Base-by-base conservation (phyloP, 2,329 filamentous ascomycete genomes). In the Ambrosiella cleistominuta region DNA sequence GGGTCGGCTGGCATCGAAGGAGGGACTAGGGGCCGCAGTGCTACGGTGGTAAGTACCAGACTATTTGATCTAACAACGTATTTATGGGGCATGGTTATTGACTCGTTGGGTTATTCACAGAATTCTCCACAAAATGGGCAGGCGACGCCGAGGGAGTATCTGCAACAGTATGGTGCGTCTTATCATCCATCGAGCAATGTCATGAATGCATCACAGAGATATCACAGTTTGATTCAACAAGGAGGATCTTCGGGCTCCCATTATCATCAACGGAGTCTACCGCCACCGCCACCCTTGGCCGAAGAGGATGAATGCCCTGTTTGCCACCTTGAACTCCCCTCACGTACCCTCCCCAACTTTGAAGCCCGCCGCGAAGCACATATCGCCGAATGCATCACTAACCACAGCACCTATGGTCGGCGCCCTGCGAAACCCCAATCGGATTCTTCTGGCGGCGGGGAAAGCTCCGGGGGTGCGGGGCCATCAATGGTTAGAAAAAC, bases 281-380 rank as follows among this genome's bases (percentile, higher is more conserved):
- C 70, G 0, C 72, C 70, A 3, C 73, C 72, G 9, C 74, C 71
- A 1, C 78, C 76, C 58, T 74, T 78, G 64, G 73, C 75, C 5
- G 86, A 90, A 66, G 86, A 89, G 65, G 86, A 90, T 66, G 83
- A 88, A 64, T 91, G 86, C 62, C 86, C 86, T 0, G 78, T 90
- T 50, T 91, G 86, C 64, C 85, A 86, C 65, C 70, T 74, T 42
- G 84, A 88, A 68, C 74, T 89, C 2, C 85, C 86, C 0, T 76
- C 79, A 1, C 72, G 73, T 15, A 68, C 67, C 3, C 70, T 82
- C 1, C 67, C 74, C 1, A 74, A 81, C 61, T 79, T 71, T 58
- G 79, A 83, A 64, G 63, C 67, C 2, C 69, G 77, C 11, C 75
- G 81, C 38, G 79, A 81, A 64, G 67, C 71, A 37, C 81, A 85